phyloP scores from a whole-genome alignment of 768 basidiomycete species.

The Gymnopilus junonius region DNA sequence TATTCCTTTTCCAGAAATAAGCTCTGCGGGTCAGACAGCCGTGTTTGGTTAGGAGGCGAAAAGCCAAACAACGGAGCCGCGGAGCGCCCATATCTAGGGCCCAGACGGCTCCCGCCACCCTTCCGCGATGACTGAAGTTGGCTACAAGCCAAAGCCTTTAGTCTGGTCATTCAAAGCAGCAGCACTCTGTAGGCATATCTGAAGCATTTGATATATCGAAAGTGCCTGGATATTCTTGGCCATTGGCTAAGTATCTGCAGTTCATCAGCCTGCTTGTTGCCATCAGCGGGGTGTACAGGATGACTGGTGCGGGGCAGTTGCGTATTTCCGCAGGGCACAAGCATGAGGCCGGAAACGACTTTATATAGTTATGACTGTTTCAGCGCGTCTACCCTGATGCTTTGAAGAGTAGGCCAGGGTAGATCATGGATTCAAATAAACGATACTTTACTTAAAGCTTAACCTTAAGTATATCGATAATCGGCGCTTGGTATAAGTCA shows the following conservation, averaged over 20 bases:
- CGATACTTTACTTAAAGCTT: too few relatives aligned
- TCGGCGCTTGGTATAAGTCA: too few relatives aligned
- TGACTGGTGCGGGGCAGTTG: neutral
- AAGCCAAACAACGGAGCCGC: neutral
- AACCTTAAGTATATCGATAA: too few relatives aligned
- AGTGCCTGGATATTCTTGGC: neutral
- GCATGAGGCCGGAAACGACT: too few relatives aligned
- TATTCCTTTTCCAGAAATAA: conserved; percentile 12
- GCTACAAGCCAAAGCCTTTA: neutral
- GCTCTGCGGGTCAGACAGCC: conserved; percentile 10
- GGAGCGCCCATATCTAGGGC: neutral
- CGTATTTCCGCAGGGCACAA: neutral
- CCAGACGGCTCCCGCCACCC: neutral
- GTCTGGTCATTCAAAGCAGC: neutral
- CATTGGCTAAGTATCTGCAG: neutral
- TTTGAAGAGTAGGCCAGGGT: too few relatives aligned
- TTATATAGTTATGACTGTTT: too few relatives aligned
- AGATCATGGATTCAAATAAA: too few relatives aligned
- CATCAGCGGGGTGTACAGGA: neutral
- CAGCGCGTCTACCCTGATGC: too few relatives aligned
- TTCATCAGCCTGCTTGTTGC: neutral
- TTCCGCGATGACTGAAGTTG: neutral
- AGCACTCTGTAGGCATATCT: neutral
- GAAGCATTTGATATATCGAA: neutral
- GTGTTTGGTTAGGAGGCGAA: neutral